These are phyloP conservation scores for Plasmopara viticola DNA, from an alignment of 352 stramenopile species.

Conservation along the genomic window DNA sequence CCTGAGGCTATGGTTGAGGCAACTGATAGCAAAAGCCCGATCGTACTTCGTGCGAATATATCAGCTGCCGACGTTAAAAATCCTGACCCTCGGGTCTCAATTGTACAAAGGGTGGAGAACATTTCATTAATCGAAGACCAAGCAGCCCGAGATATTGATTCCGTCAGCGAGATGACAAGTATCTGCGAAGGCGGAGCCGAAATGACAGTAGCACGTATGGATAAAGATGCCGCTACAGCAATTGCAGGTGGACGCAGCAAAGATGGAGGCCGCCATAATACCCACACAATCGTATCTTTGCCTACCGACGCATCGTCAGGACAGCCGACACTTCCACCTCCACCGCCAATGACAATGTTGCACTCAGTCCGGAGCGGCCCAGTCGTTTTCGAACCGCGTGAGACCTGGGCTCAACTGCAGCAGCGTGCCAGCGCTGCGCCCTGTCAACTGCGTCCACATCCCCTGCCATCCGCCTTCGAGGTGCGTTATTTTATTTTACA, in stretches of 20 bases:
- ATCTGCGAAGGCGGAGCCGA: slow-evolving; percentile 1
- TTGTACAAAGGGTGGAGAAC: slow-evolving; percentile 5
- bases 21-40: slow-evolving; percentile 1
- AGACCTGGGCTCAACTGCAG: slow-evolving; percentile 61
- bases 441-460: slow-evolving; percentile 36
- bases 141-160: neutral
- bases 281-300: slow-evolving; percentile 13
- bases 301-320: slow-evolving; percentile 1
- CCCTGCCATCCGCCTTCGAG: slow-evolving; percentile 44
- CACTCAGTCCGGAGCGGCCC: neutral
- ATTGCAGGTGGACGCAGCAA: slow-evolving; percentile 1
- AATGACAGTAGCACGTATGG: neutral
- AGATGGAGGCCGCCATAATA: neutral
- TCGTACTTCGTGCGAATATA: slow-evolving; percentile 11
- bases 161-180: neutral
- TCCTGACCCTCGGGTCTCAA: slow-evolving; percentile 1
- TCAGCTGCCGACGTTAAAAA: slow-evolving; percentile 15
- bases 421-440: slow-evolving; percentile 41
- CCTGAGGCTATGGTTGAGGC: neutral
- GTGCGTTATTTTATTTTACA: slow-evolving; percentile 7
- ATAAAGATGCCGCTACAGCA: slow-evolving; percentile 5
- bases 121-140: slow-evolving; percentile 16
- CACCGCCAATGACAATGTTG: slow-evolving; percentile 7
- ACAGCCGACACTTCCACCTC: slow-evolving; percentile 28
- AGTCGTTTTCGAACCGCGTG: slow-evolving; percentile 28